phyloP scores from a whole-genome alignment of 176 grass and related monocot genomes.

The Aegilops tauschii region DNA sequence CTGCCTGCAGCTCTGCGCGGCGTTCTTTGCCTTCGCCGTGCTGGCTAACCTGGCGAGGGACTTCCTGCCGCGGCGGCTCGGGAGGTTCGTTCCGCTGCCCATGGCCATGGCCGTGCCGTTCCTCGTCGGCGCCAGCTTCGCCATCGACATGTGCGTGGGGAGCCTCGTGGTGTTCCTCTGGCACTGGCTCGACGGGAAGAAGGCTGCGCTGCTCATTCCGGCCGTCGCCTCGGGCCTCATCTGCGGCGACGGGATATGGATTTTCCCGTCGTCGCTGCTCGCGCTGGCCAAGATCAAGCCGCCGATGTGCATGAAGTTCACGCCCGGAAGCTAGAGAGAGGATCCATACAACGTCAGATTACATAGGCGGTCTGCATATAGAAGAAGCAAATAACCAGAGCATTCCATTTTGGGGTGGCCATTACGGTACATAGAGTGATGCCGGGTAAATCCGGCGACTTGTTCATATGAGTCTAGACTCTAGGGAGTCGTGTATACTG shows the following conservation, averaged over 20 bases:
- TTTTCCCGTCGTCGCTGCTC: slow-evolving; percentile 80
- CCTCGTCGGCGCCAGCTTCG: slow-evolving; percentile 89
- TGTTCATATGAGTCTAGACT: slow-evolving; percentile 20
- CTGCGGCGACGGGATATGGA: slow-evolving; percentile 92
- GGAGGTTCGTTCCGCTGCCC: slow-evolving; percentile 68
- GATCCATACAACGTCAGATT: not conserved
- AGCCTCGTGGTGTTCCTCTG: slow-evolving; percentile 81
- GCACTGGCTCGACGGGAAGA: slow-evolving; percentile 62
- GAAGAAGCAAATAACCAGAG: not conserved
- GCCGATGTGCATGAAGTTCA: slow-evolving; percentile 96
- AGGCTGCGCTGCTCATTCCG: slow-evolving; percentile 68
- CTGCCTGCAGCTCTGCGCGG: slow-evolving; percentile 86
- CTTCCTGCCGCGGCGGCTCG: slow-evolving; percentile 44
- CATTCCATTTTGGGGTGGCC: not conserved
- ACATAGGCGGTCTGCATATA: not conserved
- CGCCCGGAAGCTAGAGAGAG: slow-evolving; percentile 30
- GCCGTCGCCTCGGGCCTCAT: slow-evolving; percentile 86
- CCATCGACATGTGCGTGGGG: slow-evolving; percentile 87
- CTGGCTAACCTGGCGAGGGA: slow-evolving; percentile 64
- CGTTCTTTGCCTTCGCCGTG: slow-evolving; percentile 79
- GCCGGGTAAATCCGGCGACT: not conserved
- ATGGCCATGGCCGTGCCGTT: slow-evolving; percentile 99
- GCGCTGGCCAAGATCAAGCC: slow-evolving; percentile 86
- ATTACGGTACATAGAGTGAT: not conserved
- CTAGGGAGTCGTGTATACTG: not conserved